phyloP scores from a whole-genome alignment of 768 basidiomycete species.

The Megacollybia marginata region DNA sequence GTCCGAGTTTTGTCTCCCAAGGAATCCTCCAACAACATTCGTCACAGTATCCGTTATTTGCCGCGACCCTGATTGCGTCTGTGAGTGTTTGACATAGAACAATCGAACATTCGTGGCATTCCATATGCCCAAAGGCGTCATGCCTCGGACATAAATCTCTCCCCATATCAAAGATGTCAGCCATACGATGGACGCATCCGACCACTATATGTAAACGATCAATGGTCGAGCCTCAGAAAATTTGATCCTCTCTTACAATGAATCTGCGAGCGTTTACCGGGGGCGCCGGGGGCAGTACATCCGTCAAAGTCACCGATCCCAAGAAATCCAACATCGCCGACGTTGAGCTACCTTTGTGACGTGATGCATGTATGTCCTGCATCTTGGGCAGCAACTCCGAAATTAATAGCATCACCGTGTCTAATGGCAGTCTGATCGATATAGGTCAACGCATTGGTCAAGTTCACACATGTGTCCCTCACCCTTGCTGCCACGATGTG shows the following conservation, averaged over 20 bases:
- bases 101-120: slow-evolving; percentile 82
- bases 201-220: slow-evolving; percentile 54
- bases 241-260: slow-evolving; percentile 39
- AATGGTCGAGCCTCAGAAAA: neutral
- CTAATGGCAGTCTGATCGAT: slow-evolving; percentile 68
- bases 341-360: slow-evolving; percentile 53
- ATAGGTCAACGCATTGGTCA: slow-evolving; percentile 1
- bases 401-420: slow-evolving; percentile 79
- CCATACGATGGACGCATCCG: slow-evolving; percentile 88
- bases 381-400: slow-evolving; percentile 84
- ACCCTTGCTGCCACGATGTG: slow-evolving; percentile 97
- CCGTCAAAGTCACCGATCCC: slow-evolving; percentile 55
- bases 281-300: slow-evolving; percentile 69
- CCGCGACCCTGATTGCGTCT: slow-evolving; percentile 39
- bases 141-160: slow-evolving; percentile 85
- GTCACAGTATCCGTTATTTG: slow-evolving; percentile 75
- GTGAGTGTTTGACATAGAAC: slow-evolving; percentile 88
- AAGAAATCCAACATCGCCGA: slow-evolving; percentile 71
- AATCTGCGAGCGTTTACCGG: slow-evolving; percentile 67
- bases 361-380: slow-evolving; percentile 70
- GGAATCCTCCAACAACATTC: slow-evolving; percentile 73
- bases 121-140: slow-evolving; percentile 86
- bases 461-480: slow-evolving; percentile 8
- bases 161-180: slow-evolving; percentile 93
- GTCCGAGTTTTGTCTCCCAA: slow-evolving; percentile 42